Conservation (phyloP, 129 eudicot species). For the Flaveria ramosissima region DNA sequence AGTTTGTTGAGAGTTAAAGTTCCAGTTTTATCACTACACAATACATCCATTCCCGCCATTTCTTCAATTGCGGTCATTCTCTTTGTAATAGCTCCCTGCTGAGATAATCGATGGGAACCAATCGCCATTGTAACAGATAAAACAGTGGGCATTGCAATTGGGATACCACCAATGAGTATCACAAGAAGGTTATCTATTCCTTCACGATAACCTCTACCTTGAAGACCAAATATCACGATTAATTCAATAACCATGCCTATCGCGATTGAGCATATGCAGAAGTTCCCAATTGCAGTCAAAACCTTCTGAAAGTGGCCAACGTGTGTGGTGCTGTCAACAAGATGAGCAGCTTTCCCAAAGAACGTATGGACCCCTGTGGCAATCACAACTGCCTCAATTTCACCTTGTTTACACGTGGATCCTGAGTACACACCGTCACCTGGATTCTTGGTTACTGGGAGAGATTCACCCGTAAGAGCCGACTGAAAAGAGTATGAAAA, state of each 20-base stretch:
- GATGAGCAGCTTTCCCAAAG: constrained; percentile 64
- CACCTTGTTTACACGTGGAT: constrained; percentile 62
- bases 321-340: constrained; percentile 56
- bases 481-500: constrained; percentile 40
- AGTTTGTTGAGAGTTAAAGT: constrained; percentile 60
- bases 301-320: constrained; percentile 63
- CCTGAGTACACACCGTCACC: constrained; percentile 63
- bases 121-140: constrained; percentile 63
- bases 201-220: constrained; percentile 41
- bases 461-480: constrained; percentile 59
- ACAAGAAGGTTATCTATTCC: constrained; percentile 57
- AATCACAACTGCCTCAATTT: constrained; percentile 56
- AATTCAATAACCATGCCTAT: constrained; percentile 50
- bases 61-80: constrained; percentile 67
- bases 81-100: constrained; percentile 65
- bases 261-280: constrained; percentile 60
- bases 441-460: constrained; percentile 59
- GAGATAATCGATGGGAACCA: constrained; percentile 61
- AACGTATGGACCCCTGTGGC: constrained; percentile 62
- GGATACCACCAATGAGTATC: constrained; percentile 61
- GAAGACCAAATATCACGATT: constrained; percentile 40
- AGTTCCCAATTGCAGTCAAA: constrained; percentile 57
- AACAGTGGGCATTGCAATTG: constrained; percentile 64
- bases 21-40: constrained; percentile 66
- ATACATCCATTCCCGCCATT: constrained; percentile 69